Percentiles rank a stretch among this genome's conserved stretches.
Conservation (phyloP, 2,329 filamentous ascomycete genomes). For the Phaeosphaeriaceae sp. region DNA sequence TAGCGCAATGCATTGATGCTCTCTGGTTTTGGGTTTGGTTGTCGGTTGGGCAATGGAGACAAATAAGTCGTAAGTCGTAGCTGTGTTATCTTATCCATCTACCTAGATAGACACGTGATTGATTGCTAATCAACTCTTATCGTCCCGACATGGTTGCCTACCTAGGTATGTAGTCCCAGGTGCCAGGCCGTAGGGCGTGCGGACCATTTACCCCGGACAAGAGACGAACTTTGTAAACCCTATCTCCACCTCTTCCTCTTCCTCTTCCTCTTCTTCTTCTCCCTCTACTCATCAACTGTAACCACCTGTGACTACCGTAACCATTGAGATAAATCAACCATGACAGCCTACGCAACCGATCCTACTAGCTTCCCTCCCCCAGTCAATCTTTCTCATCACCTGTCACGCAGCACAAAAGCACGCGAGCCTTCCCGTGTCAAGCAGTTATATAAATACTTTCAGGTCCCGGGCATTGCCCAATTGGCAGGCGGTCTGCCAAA, state of each 20-base stretch:
- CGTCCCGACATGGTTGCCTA: conserved; percentile 6
- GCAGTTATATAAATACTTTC: conserved; percentile 84
- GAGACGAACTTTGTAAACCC: conserved; percentile 12
- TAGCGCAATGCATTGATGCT: too few species aligned
- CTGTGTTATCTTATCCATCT: too few species aligned
- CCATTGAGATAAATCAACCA: conserved; percentile 16
- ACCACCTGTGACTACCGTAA: not conserved
- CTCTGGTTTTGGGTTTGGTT: too few species aligned
- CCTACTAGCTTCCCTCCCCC: conserved; percentile 57
- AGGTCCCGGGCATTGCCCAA: conserved; percentile 66
- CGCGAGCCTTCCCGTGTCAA: conserved; percentile 74
- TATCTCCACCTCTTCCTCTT: not conserved
- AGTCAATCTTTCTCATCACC: conserved; percentile 79
- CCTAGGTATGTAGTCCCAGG: too few species aligned
- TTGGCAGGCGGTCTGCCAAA: conserved; percentile 76
- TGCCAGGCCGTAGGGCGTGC: conserved; percentile 1
- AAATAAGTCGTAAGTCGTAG: too few species aligned
- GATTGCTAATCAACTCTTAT: conserved; percentile 40
- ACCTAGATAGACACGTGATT: too few species aligned
- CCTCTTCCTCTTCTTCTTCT: conserved; percentile 2
- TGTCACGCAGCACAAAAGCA: conserved; percentile 71
- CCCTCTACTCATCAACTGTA: not conserved
- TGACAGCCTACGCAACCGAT: conserved; percentile 33
- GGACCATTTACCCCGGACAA: conserved; percentile 15
- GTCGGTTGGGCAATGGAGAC: too few species aligned